Evolutionary conservation across 768 basidiomycete species (phyloP), one percentile per base, ranked within the genome.

Genomic region (Boletus rufocinnamomeus): DNA sequence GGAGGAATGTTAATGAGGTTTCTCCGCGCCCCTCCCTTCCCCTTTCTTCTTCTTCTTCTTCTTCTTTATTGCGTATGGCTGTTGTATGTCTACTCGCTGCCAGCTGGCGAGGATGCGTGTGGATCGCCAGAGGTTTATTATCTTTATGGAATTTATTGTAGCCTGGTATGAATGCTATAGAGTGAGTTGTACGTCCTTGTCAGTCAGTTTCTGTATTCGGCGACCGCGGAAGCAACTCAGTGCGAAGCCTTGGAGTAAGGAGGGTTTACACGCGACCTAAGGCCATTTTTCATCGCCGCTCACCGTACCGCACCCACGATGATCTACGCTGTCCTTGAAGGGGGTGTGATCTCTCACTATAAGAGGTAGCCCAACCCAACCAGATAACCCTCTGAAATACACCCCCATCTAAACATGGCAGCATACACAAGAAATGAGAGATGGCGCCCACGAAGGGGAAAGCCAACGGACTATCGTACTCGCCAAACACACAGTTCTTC

Each of bases 1-100:
- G 50, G 69, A 70, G 50, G 69, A 70, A 44, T n/a, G n/a, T n/a
- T n/a, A n/a, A n/a, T 69, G 56, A 71, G 6, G 8, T 50, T 47
- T 13, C 3, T 8, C 2, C 19, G 5, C 10, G n/a, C n/a, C n/a
- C 16, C 14, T 5, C 3, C 35, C 9, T 11, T 13, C 13, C 13
- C n/a, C 1, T 43, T 21, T n/a, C 16, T 11, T n/a, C 27, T 17
- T 34, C 43, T 7, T 27, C 6, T 27, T 32, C 23, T 61, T 56
- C 32, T 63, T 50, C 44, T 52, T 44, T 37, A 28, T 28, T 40
- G n/a, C 13, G 37, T 28, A 10, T 41, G 32, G 13, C n/a, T 9
- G 50, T 32, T 53, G 56, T 51, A 53, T 27, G 43, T 51, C 34
- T 37, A 44, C 69, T 68, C 60, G 69, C 66, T n/a, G n/a, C n/a